Conservation (phyloP, 2,329 filamentous ascomycete genomes). For the Aspergillus piperis region DNA sequence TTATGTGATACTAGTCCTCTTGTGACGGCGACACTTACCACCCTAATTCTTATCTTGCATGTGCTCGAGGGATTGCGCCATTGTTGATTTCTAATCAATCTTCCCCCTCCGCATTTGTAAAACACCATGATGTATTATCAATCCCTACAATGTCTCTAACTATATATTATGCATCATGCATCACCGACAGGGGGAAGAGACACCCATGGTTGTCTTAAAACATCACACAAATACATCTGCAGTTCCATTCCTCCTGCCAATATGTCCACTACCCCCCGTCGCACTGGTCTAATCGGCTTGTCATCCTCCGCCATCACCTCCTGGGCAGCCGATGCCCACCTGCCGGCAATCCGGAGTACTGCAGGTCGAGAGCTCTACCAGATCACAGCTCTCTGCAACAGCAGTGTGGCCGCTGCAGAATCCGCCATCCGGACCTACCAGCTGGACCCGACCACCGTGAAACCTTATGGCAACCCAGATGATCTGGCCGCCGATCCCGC, state of each 20-base stretch:
- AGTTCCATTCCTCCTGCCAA: not conserved
- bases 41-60: too few species aligned
- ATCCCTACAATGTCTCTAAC: not conserved
- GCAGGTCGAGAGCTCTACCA: constrained; percentile 4
- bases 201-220: not conserved
- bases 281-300: constrained; percentile 17
- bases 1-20: too few species aligned
- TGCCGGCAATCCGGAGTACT: constrained; percentile 11
- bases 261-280: not conserved
- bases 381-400: constrained; percentile 16
- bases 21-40: too few species aligned
- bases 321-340: constrained; percentile 13
- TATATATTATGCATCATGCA: not conserved
- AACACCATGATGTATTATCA: not conserved
- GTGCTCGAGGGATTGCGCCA: not conserved
- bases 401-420: constrained; percentile 10
- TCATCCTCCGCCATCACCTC: constrained; percentile 6
- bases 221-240: not conserved
- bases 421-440: constrained; percentile 37
- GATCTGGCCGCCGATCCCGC: constrained; percentile 51
- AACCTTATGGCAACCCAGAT: constrained; percentile 48
- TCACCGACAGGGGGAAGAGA: too few species aligned
- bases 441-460: constrained; percentile 42
- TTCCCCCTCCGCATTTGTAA: too few species aligned
- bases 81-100: not conserved